These are phyloP conservation scores for Xylaria telfairii DNA, from an alignment of 495 filamentous ascomycete genomes.

Conservation along the genomic window DNA sequence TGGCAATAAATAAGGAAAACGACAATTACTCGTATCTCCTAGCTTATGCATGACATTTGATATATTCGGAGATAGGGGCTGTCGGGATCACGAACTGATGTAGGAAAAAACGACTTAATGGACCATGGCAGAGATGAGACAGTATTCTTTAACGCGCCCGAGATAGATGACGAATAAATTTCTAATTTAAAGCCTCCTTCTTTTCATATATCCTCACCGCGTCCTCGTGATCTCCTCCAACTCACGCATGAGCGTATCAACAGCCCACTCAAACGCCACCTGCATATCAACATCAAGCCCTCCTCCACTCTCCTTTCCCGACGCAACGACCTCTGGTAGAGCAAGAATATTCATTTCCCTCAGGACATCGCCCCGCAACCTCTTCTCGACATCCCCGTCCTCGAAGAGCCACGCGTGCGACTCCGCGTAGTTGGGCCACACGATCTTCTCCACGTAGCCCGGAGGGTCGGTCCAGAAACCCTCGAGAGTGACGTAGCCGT, in stretches of 20 bases:
- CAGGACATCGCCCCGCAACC: constrained; percentile 51
- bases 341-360: constrained; percentile 53
- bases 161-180: background rate
- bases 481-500: constrained; percentile 85
- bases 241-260: constrained; percentile 53
- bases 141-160: background rate
- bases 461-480: constrained; percentile 95
- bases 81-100: background rate
- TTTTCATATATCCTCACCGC: background rate
- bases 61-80: background rate
- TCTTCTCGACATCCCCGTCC: constrained; percentile 64
- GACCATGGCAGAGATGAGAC: background rate
- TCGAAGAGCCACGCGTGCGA: constrained; percentile 80
- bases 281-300: constrained; percentile 55
- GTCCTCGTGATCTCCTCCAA: constrained; percentile 30
- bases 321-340: constrained; percentile 25
- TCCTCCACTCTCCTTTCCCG: background rate
- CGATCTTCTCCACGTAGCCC: constrained; percentile 91
- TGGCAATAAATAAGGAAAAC: constrained; percentile 40
- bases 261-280: constrained; percentile 60
- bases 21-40: background rate
- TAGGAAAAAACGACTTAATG: background rate
- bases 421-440: constrained; percentile 90
- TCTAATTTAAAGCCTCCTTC: background rate
- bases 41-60: background rate